Base-by-base conservation (phyloP, 2,329 filamentous ascomycete genomes). In the Ophiostoma himal-ulmi region DNA sequence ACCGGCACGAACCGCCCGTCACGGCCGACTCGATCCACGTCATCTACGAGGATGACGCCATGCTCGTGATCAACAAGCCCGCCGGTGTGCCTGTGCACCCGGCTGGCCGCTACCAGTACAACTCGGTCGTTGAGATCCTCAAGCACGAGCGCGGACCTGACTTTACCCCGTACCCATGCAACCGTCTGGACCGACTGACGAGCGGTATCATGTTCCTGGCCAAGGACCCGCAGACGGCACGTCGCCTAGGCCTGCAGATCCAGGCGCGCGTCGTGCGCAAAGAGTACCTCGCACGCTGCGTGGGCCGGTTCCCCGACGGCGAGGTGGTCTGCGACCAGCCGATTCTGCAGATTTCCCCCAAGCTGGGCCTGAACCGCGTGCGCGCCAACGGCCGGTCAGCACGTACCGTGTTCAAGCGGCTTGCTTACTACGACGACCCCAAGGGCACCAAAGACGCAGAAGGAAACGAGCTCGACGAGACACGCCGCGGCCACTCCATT, bases 121-220 rank as follows among this genome's bases (percentile, higher is more conserved):
- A 99, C 81, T 94, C 92, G 0, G 87, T 99, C 65, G 86, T 96
- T 54, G 94, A 98, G 82, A 97, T 99, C 74, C 90, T 99, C 87
- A 89, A 91, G 75, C 87, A 91, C 2, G 91, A 97, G 77, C 82
- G 88, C 52, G 83, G 85, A 0, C 79, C 80, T 30, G 79, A 80
- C 37, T 89, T 87, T 77, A 78, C 84, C 69, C 85, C 87, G 1
- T 80, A 87, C 72, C 88, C 95, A 0, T 98, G 94, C 81, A 97
- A 99, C 77, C 85, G 95, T n/a, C 86, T 99, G 37, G 95, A 99
- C 78, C 85, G 95, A 69, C 82, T 99, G 75, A 99, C 95, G 0
- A 97, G 93, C 75, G 95, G 95, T 67, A 91, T 99, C 78, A 98
- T 99, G 94, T 99, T 99, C 79, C 89, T 99, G 75, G 95, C 91